These are phyloP conservation scores for Allantophomopsis cytisporea DNA, from an alignment of 2,329 filamentous ascomycete species.

Conservation along the genomic window DNA sequence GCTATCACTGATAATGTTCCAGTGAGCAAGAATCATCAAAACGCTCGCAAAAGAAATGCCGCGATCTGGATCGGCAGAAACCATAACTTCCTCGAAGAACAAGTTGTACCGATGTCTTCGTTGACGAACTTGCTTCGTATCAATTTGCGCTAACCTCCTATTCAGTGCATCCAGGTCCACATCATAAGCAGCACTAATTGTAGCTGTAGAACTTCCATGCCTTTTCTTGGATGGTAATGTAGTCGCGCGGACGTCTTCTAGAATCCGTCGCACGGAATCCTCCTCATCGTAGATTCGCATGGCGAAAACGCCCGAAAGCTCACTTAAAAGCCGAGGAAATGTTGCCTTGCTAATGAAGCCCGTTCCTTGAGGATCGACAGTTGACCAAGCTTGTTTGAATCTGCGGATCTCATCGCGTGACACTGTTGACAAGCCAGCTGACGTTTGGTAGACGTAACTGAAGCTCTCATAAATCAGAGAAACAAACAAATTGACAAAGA, in stretches of 20 bases:
- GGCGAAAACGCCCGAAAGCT: slow-evolving; percentile 89
- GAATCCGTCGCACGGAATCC: slow-evolving; percentile 72
- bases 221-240: slow-evolving; percentile 22
- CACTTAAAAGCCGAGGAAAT: slow-evolving; percentile 78
- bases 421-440: slow-evolving; percentile 80
- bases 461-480: slow-evolving; percentile 99
- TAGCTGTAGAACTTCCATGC: slow-evolving; percentile 30
- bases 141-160: slow-evolving; percentile 56
- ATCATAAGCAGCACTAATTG: slow-evolving; percentile 33
- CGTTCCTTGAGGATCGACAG: slow-evolving; percentile 80
- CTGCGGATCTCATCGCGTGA: slow-evolving; percentile 88
- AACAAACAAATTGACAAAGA: slow-evolving; percentile 96
- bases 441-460: slow-evolving; percentile 96
- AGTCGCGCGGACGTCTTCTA: slow-evolving; percentile 60
- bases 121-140: slow-evolving; percentile 59
- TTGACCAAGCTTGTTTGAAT: slow-evolving; percentile 98
- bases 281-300: slow-evolving; percentile 94
- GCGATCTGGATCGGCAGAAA: slow-evolving; percentile 77
- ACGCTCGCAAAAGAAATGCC: slow-evolving; percentile 89
- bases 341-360: slow-evolving; percentile 84
- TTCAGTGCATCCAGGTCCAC: slow-evolving; percentile 69
- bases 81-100: slow-evolving; percentile 96
- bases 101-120: slow-evolving; percentile 72
- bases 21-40: slow-evolving; percentile 91
- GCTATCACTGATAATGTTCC: slow-evolving; percentile 97